phyloP scores from a whole-genome alignment of 2,329 filamentous ascomycete genomes.

The Daldinia sp. region DNA sequence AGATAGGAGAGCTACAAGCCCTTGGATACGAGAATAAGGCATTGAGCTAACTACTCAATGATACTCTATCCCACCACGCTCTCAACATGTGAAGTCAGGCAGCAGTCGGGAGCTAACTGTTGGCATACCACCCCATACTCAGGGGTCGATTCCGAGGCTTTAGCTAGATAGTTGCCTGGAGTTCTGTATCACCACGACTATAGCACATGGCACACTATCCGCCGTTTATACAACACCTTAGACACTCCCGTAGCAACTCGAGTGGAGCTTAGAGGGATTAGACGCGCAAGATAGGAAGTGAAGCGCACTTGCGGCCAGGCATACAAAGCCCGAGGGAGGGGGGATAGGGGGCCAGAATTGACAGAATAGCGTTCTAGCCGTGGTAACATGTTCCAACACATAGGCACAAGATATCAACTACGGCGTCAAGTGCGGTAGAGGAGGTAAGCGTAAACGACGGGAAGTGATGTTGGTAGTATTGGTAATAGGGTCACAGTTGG shows the following conservation, averaged over 20 bases:
- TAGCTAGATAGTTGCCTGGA: background rate
- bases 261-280: background rate
- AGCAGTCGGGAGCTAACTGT: background rate
- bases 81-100: background rate
- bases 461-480: background rate
- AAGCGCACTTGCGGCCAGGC: background rate
- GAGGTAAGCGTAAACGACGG: background rate
- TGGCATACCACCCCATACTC: background rate
- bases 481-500: background rate
- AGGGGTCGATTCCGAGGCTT: background rate
- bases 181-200: background rate
- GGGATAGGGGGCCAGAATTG: background rate
- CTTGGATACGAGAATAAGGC: background rate
- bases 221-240: slow-evolving; percentile 19
- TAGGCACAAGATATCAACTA: background rate
- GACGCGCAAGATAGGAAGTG: background rate
- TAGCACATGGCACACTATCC: slow-evolving; percentile 3
- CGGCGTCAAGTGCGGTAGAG: background rate
- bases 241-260: background rate
- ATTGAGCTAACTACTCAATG: background rate
- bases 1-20: background rate
- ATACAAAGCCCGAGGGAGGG: background rate
- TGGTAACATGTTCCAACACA: background rate
- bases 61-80: background rate
- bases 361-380: background rate